Conservation (phyloP, 129 eudicot genomes). For the Erigeron canadensis region DNA sequence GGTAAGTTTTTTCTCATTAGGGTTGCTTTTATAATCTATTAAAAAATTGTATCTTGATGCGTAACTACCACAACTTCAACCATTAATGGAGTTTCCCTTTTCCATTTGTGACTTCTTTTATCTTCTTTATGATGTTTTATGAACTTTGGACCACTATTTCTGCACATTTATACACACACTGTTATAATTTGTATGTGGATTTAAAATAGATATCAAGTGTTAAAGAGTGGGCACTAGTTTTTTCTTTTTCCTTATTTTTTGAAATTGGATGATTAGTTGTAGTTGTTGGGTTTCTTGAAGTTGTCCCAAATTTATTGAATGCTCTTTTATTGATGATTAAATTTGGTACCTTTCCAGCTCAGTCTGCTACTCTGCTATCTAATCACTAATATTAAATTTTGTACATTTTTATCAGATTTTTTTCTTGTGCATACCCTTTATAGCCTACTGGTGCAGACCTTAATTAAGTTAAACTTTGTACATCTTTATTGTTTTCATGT, state of each 20-base stretch:
- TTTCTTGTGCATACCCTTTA: constrained; percentile 1
- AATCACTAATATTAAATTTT: background rate
- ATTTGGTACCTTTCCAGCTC: constrained; percentile 23
- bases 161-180: constrained; percentile 12
- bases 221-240: constrained; percentile 24
- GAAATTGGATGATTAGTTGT: background rate
- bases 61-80: constrained; percentile 2
- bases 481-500: too few species aligned
- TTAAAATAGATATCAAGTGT: background rate
- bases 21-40: constrained; percentile 17
- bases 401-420: constrained; percentile 6
- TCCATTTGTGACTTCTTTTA: constrained; percentile 8
- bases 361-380: background rate
- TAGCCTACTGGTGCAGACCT: background rate
- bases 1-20: constrained; percentile 26
- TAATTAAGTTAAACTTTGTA: background rate
- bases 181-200: background rate
- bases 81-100: constrained; percentile 14
- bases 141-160: constrained; percentile 22
- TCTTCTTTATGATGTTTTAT: constrained; percentile 24
- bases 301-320: constrained; percentile 20
- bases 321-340: constrained; percentile 19
- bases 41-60: constrained; percentile 22
- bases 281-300: constrained; percentile 17
- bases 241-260: constrained; percentile 11